Conservation (phyloP, 2,329 filamentous ascomycete species). For the Talaromyces pinophilus region DNA sequence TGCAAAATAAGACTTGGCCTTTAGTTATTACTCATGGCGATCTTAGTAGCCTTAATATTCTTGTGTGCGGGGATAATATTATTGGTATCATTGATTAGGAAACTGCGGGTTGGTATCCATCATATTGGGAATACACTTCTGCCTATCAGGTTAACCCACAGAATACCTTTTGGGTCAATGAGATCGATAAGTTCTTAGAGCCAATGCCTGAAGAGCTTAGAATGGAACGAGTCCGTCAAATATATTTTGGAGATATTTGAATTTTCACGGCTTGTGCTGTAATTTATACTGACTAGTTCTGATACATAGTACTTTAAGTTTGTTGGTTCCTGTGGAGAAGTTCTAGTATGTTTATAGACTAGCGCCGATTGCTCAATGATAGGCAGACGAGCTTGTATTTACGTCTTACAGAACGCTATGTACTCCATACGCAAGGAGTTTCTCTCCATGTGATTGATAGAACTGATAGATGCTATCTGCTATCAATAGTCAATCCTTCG, state of each 20-base stretch:
- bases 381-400: not conserved
- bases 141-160: no score
- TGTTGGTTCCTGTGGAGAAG: not conserved
- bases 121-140: no score
- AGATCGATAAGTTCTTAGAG: constrained; percentile 17
- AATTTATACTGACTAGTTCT: constrained; percentile 10
- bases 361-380: not conserved
- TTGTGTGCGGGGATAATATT: no score
- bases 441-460: not conserved
- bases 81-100: no score
- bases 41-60: no score
- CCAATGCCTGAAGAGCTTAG: constrained; percentile 40
- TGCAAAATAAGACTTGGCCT: constrained; percentile 34
- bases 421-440: not conserved
- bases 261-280: not conserved
- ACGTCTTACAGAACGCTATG: not conserved
- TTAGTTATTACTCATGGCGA: no score
- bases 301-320: not conserved
- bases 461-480: not conserved
- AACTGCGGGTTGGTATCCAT: no score
- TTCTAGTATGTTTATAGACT: not conserved
- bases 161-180: no score
- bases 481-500: not conserved
- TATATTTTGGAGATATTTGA: constrained; percentile 39
- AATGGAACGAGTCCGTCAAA: constrained; percentile 44